phyloP scores from a whole-genome alignment of 1,284 basidiomycete species.

The Stereum hirsutum region DNA sequence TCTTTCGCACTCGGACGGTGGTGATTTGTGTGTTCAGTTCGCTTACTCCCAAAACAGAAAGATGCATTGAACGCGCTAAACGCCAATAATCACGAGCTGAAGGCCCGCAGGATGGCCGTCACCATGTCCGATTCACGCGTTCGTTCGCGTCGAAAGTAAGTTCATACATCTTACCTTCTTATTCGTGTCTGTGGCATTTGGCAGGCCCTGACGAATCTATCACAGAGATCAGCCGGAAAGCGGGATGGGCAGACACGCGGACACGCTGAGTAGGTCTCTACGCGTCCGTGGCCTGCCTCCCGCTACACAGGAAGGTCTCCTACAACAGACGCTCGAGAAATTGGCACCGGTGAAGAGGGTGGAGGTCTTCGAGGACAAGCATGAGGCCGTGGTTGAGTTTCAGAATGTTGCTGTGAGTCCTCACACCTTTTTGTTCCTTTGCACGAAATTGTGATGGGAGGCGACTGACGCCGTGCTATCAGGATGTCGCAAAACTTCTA shows the following conservation, averaged over 20 bases:
- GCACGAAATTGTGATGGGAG: too few relatives aligned
- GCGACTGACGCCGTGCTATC: too few relatives aligned
- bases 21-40: neutral
- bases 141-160: conserved; percentile 44
- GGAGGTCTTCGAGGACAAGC: conserved; percentile 58
- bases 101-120: conserved; percentile 78
- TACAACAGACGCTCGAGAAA: conserved; percentile 86
- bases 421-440: neutral
- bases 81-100: conserved; percentile 80
- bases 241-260: conserved; percentile 50
- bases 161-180: neutral
- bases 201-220: neutral
- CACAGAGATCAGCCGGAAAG: conserved; percentile 39
- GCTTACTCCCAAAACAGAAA: conserved; percentile 31
- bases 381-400: conserved; percentile 75
- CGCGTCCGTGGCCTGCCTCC: conserved; percentile 69
- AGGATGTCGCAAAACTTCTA: conserved; percentile 73
- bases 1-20: too few relatives aligned
- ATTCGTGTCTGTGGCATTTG: too few relatives aligned
- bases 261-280: conserved; percentile 62
- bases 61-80: conserved; percentile 65
- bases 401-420: conserved; percentile 59
- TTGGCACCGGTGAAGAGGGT: conserved; percentile 63
- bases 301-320: conserved; percentile 72
- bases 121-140: conserved; percentile 73